Evolutionary conservation across 1,139 yeast genomes (phyloP), one percentile per base, ranked within the genome.

Genomic region (Taphrina populina): DNA sequence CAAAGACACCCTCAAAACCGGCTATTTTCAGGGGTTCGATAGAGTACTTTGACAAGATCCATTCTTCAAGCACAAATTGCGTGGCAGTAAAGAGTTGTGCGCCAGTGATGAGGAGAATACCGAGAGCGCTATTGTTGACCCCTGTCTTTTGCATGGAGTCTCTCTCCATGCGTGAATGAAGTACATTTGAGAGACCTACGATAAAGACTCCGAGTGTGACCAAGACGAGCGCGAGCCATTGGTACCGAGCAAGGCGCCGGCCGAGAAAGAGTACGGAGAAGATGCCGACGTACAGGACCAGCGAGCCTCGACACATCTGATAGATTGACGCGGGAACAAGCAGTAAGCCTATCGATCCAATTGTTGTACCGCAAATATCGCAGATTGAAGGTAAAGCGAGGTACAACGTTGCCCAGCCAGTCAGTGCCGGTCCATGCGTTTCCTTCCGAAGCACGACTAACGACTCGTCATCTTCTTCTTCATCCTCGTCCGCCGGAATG

Each of bases 291-390:
- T 84, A 84, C 41, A 86, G 71, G 40, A 85, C 88, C 47, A 85
- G 72, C 0, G 90, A 78, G 3, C 95, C 95, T 62, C 95, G 74
- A 11, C 84, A 81, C 95, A 86, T 86, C 67, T 86, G 95, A 68
- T 84, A 86, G 44, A 85, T 77, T 1, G 90, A 83, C n/a, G 85
- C 95, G 0, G 95, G 94, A 1, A 82, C 81, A 66, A 81, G 80
- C 13, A 84, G 68, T 61, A 86, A 73, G 0, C 94, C 95, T n/a
- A 84, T 68, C 63, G 84, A 83, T 79, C 85, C 77, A 63, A 85
- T 69, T 0, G 94, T 84, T 1, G 95, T 85, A 2, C 84, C 92
- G 45, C 78, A 66, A 56, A 85, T 75, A 67, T 86, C 95, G 68
- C 88, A 83, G 10, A 77, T 66, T 0, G 94, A 80, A 0, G 95